phyloP scores from a whole-genome alignment of 2,329 filamentous ascomycete genomes.

The Clonostachys sp. region DNA sequence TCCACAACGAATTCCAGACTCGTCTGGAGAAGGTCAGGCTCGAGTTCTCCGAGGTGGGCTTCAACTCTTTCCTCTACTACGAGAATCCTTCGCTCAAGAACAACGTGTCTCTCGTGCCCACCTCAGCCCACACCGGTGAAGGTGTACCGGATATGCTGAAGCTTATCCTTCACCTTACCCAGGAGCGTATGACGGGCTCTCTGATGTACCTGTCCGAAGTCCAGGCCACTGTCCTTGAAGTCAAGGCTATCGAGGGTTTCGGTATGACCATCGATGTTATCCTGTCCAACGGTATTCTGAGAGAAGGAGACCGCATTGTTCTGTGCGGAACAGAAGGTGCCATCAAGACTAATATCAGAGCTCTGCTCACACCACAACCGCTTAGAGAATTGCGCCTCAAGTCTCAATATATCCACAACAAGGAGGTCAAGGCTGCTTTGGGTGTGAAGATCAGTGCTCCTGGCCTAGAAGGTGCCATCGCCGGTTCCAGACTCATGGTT shows the following conservation, averaged over 20 bases:
- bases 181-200: slow-evolving; percentile 94
- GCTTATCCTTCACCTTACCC: slow-evolving; percentile 84
- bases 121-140: slow-evolving; percentile 97
- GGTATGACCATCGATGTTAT: slow-evolving; percentile 98
- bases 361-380: slow-evolving; percentile 85
- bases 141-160: slow-evolving; percentile 99
- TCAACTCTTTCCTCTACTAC: slow-evolving; percentile 95
- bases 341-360: slow-evolving; percentile 92
- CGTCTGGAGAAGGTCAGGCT: slow-evolving; percentile 88
- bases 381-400: slow-evolving; percentile 94
- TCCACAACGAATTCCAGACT: slow-evolving; percentile 91
- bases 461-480: slow-evolving; percentile 91
- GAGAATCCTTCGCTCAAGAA: slow-evolving; percentile 97
- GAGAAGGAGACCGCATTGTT: slow-evolving; percentile 91
- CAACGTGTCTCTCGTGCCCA: slow-evolving; percentile 93
- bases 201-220: slow-evolving; percentile 99
- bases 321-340: slow-evolving; percentile 95
- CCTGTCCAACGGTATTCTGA: slow-evolving; percentile 89
- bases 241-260: slow-evolving; percentile 98
- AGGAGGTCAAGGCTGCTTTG: slow-evolving; percentile 95
- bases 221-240: slow-evolving; percentile 95
- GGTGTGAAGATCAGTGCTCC: slow-evolving; percentile 99
- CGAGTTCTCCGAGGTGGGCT: slow-evolving; percentile 91
- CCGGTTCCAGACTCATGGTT: slow-evolving; percentile 89
- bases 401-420: slow-evolving; percentile 96